Conservation (phyloP, 1,139 yeast genomes). For the Hanseniaspora sp. region DNA sequence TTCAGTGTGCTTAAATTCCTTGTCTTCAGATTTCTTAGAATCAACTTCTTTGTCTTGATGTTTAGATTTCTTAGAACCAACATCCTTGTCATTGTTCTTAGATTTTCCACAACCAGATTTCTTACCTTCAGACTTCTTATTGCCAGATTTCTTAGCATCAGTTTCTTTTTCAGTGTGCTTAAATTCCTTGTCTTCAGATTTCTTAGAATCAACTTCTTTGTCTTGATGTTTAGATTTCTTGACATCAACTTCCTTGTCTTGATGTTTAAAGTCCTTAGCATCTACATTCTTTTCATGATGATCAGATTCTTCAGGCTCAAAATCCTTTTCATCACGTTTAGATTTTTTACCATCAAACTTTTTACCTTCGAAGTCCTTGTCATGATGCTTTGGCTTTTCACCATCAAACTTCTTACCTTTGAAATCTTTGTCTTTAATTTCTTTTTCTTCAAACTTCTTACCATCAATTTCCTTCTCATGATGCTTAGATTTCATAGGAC, state of each 20-base stretch:
- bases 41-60: neutral
- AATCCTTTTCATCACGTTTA: neutral
- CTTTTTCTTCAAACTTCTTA: neutral
- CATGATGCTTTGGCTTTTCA: neutral
- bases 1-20: neutral
- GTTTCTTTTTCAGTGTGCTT: neutral
- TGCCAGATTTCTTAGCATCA: neutral
- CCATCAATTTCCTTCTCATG: neutral
- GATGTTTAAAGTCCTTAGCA: neutral
- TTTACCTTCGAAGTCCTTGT: too few species aligned
- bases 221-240: neutral
- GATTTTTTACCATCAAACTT: neutral
- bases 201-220: neutral
- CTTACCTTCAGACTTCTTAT: neutral
- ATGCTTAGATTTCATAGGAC: neutral
- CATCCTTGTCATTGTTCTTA: neutral
- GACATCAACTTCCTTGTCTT: neutral
- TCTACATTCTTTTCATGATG: neutral
- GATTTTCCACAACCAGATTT: neutral
- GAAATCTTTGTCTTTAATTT: neutral
- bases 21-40: neutral
- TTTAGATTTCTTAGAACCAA: neutral
- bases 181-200: neutral
- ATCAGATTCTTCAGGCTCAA: neutral
- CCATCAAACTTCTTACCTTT: neutral